phyloP scores from a whole-genome alignment of 345 rosid species.

The Aurinia saxatilis region DNA sequence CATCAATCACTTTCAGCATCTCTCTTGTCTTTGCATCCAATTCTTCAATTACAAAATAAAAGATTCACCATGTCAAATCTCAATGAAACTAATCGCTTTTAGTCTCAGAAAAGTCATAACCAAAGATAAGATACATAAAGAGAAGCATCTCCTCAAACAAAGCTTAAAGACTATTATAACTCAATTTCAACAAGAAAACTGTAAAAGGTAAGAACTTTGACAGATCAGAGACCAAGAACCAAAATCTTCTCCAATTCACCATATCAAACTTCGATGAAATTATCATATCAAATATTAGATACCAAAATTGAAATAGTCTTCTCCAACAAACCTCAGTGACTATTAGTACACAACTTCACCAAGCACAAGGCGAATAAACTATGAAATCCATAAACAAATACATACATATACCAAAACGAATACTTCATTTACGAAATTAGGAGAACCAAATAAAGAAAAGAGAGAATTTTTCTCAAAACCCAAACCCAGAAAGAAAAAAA shows the following conservation, averaged over 20 bases:
- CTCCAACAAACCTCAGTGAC: not conserved
- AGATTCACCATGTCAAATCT: not conserved
- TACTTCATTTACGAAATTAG: not conserved
- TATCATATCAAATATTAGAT: not conserved
- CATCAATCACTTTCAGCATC: constrained; percentile 29
- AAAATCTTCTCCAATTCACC: not conserved
- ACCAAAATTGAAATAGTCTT: not conserved
- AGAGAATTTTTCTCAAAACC: not conserved
- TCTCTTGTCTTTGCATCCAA: constrained; percentile 23
- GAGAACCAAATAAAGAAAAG: not conserved
- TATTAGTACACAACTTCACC: not conserved
- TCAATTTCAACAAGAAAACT: not conserved
- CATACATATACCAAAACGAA: not conserved
- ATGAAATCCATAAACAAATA: not conserved
- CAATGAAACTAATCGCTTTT: not conserved
- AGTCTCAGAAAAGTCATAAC: not conserved
- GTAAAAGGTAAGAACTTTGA: too few species aligned
- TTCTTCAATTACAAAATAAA: constrained; percentile 12
- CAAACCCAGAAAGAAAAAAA: not conserved
- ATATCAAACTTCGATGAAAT: too few species aligned
- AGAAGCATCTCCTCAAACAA: not conserved
- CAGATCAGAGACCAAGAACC: too few species aligned
- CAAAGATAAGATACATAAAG: not conserved
- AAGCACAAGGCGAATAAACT: not conserved
- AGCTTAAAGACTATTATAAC: not conserved